Evolutionary conservation across 768 basidiomycete genomes (phyloP).

Genomic region (Trametes elegans): DNA sequence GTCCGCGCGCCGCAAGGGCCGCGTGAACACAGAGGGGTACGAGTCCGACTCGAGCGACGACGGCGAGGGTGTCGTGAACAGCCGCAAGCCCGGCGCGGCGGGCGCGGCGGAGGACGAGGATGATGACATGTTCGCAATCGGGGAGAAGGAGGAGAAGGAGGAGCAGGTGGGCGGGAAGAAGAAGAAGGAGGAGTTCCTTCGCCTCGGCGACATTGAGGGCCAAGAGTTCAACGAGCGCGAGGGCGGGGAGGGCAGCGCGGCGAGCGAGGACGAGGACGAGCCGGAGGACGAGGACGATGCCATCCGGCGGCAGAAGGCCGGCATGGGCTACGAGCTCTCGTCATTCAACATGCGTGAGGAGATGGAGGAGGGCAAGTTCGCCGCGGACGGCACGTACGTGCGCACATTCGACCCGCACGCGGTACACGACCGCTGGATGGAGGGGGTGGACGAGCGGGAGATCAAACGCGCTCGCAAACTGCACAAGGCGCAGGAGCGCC

Average conservation of each 20-base stretch:
- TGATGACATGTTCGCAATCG: slow-evolving; percentile 80
- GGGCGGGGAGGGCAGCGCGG: slow-evolving; percentile 41
- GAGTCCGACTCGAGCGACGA: slow-evolving; percentile 95
- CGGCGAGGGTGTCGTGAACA: slow-evolving; percentile 89
- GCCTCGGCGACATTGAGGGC: slow-evolving; percentile 94
- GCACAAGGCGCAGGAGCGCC: slow-evolving; percentile 72
- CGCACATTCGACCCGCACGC: slow-evolving; percentile 87
- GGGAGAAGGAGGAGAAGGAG: slow-evolving; percentile 43
- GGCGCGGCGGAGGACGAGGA: slow-evolving; percentile 47
- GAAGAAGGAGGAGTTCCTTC: slow-evolving; percentile 71
- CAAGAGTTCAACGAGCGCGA: slow-evolving; percentile 76
- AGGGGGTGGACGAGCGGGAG: slow-evolving; percentile 78
- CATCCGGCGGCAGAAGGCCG: slow-evolving; percentile 70
- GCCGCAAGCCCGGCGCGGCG: slow-evolving; percentile 53
- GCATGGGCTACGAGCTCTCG: slow-evolving; percentile 92
- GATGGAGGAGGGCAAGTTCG: slow-evolving; percentile 98
- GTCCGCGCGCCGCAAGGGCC: slow-evolving; percentile 60
- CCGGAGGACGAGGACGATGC: slow-evolving; percentile 74
- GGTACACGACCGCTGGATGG: slow-evolving; percentile 95
- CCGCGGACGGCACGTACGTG: slow-evolving; percentile 87
- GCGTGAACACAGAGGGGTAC: slow-evolving; percentile 84
- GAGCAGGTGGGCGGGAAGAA: slow-evolving; percentile 44
- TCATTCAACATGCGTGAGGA: slow-evolving; percentile 99
- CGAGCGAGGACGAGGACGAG: slow-evolving; percentile 46
- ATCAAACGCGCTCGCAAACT: slow-evolving; percentile 79